These are phyloP conservation scores for Magnaporthiopsis rhizophila DNA, from an alignment of 2,329 filamentous ascomycete genomes.

Conservation along the genomic window DNA sequence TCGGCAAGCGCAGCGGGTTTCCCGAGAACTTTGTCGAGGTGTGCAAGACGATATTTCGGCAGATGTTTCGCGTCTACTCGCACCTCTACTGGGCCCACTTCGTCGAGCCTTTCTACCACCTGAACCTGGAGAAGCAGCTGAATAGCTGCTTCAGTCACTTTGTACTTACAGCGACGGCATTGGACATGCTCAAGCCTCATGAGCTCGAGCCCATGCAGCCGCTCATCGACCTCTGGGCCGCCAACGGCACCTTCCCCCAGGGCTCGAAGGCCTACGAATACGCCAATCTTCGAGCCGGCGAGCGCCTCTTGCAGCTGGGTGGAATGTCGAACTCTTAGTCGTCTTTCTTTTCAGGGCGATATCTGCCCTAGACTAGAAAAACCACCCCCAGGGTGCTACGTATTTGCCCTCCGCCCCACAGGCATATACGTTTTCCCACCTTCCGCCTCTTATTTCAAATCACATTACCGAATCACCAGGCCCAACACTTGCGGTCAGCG, in stretches of 20 bases:
- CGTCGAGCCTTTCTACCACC: constrained; percentile 66
- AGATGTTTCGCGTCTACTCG: constrained; percentile 98
- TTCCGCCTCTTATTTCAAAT: no score
- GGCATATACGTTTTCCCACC: no score
- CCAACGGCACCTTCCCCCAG: constrained; percentile 77
- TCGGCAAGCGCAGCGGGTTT: constrained; percentile 89
- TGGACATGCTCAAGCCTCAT: constrained; percentile 77
- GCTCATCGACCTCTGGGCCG: constrained; percentile 83
- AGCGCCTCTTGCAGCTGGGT: constrained; percentile 37
- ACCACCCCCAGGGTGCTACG: background rate
- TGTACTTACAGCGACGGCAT: constrained; percentile 68
- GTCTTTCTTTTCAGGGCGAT: background rate
- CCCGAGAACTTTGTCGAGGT: constrained; percentile 83
- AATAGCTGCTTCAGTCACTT: constrained; percentile 88
- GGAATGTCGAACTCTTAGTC: constrained; percentile 6
- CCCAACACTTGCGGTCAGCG: no score
- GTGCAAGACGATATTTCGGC: constrained; percentile 89
- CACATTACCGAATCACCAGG: no score
- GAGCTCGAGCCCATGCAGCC: constrained; percentile 96
- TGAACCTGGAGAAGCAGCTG: constrained; percentile 71
- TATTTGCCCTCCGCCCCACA: background rate
- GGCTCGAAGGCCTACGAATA: constrained; percentile 62
- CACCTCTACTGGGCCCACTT: constrained; percentile 98
- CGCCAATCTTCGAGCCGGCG: constrained; percentile 53
- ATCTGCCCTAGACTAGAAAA: background rate